Conservation (phyloP, 2,329 filamentous ascomycete genomes). For the Pseudocercospora pini-densiflorae region DNA sequence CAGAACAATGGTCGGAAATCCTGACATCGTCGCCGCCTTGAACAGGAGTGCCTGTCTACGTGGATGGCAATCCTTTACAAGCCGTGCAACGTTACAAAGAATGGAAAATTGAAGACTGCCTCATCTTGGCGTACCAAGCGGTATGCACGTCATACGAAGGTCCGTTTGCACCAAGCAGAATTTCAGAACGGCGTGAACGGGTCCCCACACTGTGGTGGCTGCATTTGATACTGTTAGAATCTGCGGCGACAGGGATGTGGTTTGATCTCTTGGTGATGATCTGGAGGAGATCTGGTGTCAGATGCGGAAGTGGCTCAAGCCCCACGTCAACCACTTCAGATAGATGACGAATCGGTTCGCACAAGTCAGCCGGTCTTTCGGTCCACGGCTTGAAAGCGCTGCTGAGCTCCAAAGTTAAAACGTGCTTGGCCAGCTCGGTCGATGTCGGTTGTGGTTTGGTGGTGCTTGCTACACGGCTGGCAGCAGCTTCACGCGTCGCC, state of each 20-base stretch:
- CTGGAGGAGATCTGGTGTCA: constrained; percentile 1
- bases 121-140: neutral
- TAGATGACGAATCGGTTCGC: neutral
- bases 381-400: neutral
- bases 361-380: neutral
- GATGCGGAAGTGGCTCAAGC: neutral
- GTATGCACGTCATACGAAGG: constrained; percentile 2
- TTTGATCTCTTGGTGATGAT: neutral
- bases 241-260: neutral
- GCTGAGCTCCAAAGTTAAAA: neutral
- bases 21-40: constrained; percentile 1
- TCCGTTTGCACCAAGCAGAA: neutral
- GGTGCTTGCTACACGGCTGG: neutral
- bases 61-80: neutral
- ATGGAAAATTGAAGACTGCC: neutral
- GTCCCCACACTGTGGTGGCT: neutral
- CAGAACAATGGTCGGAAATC: constrained; percentile 8
- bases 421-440: neutral
- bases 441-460: neutral
- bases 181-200: neutral
- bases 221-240: constrained; percentile 3
- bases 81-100: neutral
- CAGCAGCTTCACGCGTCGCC: neutral
- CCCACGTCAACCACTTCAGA: constrained; percentile 4
- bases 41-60: neutral